Conservation (phyloP, 208 protist genomes). For the Trypanosoma theileri region DNA sequence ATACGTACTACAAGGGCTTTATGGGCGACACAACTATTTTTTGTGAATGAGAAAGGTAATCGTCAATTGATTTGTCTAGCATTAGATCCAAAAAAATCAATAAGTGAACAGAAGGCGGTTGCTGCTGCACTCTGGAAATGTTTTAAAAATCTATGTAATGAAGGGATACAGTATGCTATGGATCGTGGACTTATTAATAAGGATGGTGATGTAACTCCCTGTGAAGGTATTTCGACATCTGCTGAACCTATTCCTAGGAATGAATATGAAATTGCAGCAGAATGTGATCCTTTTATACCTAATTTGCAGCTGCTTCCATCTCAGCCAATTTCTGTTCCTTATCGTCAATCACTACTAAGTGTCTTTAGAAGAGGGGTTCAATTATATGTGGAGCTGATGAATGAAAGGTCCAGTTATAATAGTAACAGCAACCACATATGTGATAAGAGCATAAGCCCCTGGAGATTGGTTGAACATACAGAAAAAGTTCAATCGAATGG, state of each 20-base stretch:
- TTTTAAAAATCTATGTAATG: slow-evolving; percentile 41
- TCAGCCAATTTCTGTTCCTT: slow-evolving; percentile 22
- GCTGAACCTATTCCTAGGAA: slow-evolving; percentile 23
- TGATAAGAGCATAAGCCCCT: not conserved
- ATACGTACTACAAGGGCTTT: slow-evolving; percentile 37
- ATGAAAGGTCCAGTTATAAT: slow-evolving; percentile 12
- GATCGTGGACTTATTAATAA: slow-evolving; percentile 42
- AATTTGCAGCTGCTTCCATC: slow-evolving; percentile 23
- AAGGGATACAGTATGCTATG: slow-evolving; percentile 40
- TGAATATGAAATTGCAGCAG: slow-evolving; percentile 27
- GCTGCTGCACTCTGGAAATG: slow-evolving; percentile 40
- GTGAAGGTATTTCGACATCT: slow-evolving; percentile 35
- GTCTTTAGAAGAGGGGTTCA: slow-evolving; percentile 28
- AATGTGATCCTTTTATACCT: slow-evolving; percentile 33
- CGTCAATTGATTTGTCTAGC: slow-evolving; percentile 31
- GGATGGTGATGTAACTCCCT: slow-evolving; percentile 33
- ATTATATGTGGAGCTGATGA: slow-evolving; percentile 29
- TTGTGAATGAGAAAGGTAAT: slow-evolving; percentile 13
- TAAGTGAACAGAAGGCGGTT: slow-evolving; percentile 64
- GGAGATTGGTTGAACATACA: slow-evolving; percentile 21
- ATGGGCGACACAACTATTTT: slow-evolving; percentile 39
- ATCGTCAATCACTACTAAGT: slow-evolving; percentile 27
- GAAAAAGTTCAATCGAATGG: slow-evolving; percentile 13
- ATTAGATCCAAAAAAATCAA: slow-evolving; percentile 59
- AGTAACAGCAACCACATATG: not conserved